A percentile compares a stretch with the other conserved stretches of the same genome.
These are phyloP conservation scores for Wickerhamiella sergipiensis DNA, from an alignment of 805 yeast genomes.

Conservation along the genomic window DNA sequence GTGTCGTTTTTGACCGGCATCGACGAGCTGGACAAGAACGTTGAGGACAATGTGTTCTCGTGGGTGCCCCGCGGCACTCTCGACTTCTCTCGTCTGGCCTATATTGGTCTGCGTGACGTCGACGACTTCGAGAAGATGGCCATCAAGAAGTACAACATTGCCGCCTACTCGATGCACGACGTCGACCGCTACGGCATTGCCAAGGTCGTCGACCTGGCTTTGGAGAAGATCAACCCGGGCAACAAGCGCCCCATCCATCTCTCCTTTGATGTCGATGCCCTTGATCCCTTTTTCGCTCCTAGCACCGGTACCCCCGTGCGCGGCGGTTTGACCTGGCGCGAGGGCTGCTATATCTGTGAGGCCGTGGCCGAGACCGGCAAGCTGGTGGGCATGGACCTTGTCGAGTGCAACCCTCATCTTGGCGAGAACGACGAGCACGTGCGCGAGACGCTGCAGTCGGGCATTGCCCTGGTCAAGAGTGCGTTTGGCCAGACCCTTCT, in stretches of 20 bases:
- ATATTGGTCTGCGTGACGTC: constrained; percentile 89
- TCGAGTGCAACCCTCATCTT: constrained; percentile 83
- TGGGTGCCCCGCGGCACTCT: constrained; percentile 65
- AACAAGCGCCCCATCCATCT: constrained; percentile 68
- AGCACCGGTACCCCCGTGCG: constrained; percentile 97
- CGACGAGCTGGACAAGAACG: constrained; percentile 42
- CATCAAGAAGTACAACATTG: constrained; percentile 53
- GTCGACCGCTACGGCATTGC: constrained; percentile 89
- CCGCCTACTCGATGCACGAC: constrained; percentile 91
- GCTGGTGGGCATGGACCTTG: constrained; percentile 76
- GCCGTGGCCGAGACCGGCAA: constrained; percentile 85
- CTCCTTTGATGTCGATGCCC: constrained; percentile 92
- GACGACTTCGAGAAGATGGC: constrained; percentile 74
- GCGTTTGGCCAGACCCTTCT: constrained; percentile 85
- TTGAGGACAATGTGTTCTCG: constrained; percentile 56
- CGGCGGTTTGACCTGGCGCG: constrained; percentile 90
- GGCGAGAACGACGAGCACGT: constrained; percentile 67
- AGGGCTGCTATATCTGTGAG: constrained; percentile 84
- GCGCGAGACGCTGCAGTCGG: constrained; percentile 76
- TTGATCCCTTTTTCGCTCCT: constrained; percentile 87
- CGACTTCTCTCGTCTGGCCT: constrained; percentile 60
- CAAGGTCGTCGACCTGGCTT: constrained; percentile 82
- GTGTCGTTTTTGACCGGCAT: constrained; percentile 81
- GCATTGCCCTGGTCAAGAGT: constrained; percentile 82
- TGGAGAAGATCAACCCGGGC: constrained; percentile 61